Percentiles rank a stretch among this genome's conserved stretches.
Evolutionary conservation across 148 eudicot genomes (phyloP).

Genomic region (Rhododendron henanense): DNA sequence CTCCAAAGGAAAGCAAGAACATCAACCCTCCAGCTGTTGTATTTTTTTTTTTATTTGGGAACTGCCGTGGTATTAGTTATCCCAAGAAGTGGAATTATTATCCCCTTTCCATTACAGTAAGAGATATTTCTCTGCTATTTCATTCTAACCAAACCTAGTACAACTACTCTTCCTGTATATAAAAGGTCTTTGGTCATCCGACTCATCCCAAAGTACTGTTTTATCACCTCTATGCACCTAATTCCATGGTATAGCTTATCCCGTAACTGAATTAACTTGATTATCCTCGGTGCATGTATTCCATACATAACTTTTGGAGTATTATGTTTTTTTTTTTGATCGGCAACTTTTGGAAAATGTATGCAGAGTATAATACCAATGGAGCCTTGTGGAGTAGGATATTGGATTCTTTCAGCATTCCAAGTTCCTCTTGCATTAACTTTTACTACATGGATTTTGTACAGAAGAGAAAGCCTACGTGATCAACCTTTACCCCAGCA

Average conservation of each 20-base stretch:
- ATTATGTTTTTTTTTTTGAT: background rate
- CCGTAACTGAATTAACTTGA: background rate
- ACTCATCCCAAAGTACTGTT: background rate
- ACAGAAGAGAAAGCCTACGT: constrained; percentile 16
- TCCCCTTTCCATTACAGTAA: background rate
- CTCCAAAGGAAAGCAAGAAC: background rate
- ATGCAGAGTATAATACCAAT: constrained; percentile 40
- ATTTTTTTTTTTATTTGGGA: background rate
- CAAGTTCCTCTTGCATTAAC: constrained; percentile 56
- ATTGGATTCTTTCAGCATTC: constrained; percentile 49
- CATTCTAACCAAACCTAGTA: background rate
- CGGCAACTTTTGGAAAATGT: background rate
- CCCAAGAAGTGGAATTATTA: background rate
- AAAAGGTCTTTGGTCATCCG: background rate
- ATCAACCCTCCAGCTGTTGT: background rate
- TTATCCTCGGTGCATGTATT: background rate
- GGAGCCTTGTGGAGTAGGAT: constrained; percentile 50
- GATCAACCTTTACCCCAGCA: constrained; percentile 20
- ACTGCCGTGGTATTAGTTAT: background rate
- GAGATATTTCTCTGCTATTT: background rate
- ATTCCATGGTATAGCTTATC: background rate
- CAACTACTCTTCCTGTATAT: background rate
- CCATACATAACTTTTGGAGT: background rate
- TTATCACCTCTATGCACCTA: background rate
- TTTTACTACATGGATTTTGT: constrained; percentile 41